phyloP scores from a whole-genome alignment of 2,329 filamentous ascomycete species.

The Scedosporium dehoogii region DNA sequence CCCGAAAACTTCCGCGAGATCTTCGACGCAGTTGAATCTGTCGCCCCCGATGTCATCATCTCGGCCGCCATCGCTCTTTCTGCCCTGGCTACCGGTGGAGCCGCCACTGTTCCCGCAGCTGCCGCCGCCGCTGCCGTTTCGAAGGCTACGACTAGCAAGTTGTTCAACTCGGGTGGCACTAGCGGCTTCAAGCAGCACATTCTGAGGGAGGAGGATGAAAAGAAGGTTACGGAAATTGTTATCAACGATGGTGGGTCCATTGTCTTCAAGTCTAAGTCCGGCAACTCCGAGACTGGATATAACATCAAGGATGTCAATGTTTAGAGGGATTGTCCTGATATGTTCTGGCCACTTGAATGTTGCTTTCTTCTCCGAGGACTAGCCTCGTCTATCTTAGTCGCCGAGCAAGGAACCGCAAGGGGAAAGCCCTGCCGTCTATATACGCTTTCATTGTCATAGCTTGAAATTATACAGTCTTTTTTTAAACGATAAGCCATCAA shows the following conservation, averaged over 20 bases:
- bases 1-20: constrained; percentile 9
- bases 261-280: constrained; percentile 11
- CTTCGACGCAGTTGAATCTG: not conserved
- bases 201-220: constrained; percentile 8
- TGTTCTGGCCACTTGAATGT: too few relatives aligned
- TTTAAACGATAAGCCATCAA: too few relatives aligned
- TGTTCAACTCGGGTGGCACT: constrained; percentile 8
- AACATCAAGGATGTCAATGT: not conserved
- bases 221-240: constrained; percentile 9
- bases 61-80: constrained; percentile 8
- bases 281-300: constrained; percentile 9
- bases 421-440: too few relatives aligned
- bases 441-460: too few relatives aligned
- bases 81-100: constrained; percentile 5
- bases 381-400: too few relatives aligned
- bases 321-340: too few relatives aligned
- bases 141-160: not conserved
- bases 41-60: constrained; percentile 8
- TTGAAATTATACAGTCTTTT: too few relatives aligned
- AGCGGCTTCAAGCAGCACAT: constrained; percentile 12
- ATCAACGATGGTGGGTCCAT: constrained; percentile 9
- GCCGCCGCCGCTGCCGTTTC: constrained; percentile 1
- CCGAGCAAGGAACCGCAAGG: too few relatives aligned
- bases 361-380: too few relatives aligned
- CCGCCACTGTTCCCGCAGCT: constrained; percentile 6